Evolutionary conservation across 169 alveolate genomes (phyloP).

Genomic region (Eimeria falciformis): DNA sequence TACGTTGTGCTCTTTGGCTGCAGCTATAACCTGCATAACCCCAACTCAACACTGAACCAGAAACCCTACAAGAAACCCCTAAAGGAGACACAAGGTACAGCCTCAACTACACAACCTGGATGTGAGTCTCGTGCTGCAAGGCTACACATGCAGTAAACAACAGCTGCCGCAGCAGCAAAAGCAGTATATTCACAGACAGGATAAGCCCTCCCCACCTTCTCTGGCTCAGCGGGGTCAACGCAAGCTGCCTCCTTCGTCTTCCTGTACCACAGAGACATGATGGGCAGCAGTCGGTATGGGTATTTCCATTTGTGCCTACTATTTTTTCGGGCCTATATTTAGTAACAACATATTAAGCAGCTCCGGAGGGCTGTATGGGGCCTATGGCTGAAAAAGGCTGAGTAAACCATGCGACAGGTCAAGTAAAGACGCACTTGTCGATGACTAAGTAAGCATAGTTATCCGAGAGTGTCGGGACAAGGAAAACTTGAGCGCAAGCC

Average conservation of each 20-base stretch:
- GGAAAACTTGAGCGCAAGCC: conserved; percentile 74
- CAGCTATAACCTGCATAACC: conserved; percentile 67
- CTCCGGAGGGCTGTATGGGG: neutral
- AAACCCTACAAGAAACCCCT: neutral
- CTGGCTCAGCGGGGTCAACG: conserved; percentile 87
- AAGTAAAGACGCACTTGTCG: conserved; percentile 46
- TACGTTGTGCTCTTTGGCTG: conserved; percentile 79
- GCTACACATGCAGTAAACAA: neutral
- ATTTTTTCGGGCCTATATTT: neutral
- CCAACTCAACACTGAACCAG: neutral
- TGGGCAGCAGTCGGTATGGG: neutral
- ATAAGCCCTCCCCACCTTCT: conserved; percentile 68
- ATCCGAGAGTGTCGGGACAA: conserved; percentile 74
- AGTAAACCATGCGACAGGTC: neutral
- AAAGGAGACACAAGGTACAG: neutral
- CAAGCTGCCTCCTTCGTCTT: conserved; percentile 85
- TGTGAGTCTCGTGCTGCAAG: neutral
- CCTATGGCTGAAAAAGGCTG: too few relatives aligned
- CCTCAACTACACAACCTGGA: neutral
- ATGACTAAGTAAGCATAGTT: conserved; percentile 74
- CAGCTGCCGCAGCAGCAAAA: too few relatives aligned
- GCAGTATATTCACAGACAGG: too few relatives aligned
- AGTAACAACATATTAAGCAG: neutral
- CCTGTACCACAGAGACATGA: neutral
- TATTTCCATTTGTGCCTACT: neutral